Evolutionary conservation across 176 grass and related monocot species (phyloP), one percentile per base, ranked within the genome.

Genomic region (Tillandsia leiboldiana): DNA sequence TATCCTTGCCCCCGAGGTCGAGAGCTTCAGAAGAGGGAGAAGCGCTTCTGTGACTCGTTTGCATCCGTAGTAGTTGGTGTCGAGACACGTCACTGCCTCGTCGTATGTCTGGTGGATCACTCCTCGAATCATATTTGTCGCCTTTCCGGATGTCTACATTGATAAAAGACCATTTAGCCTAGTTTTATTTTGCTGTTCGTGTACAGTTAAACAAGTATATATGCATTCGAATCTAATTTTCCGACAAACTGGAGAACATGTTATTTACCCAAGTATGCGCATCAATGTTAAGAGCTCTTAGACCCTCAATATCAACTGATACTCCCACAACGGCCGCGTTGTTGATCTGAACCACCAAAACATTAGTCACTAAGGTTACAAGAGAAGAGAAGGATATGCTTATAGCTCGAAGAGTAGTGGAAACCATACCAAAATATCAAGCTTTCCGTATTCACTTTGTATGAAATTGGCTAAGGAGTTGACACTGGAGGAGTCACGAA

Each of bases 1-100:
- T 26, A 91, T 91, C 52, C 80, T 83, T 23, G 84, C 87, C 26
- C 82, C 91, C 2, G 68, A 82, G 8, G 73, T 75, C 13, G 91
- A 91, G 24, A 74, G 71, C 71, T 81, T 79, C 66, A 91, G 63
- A 26, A 96, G 79, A 58, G 91, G 87, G 20, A 88, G 82, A 23
- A 96, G 87, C 15, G 80, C 76, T 76, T 85, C 84, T 17, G 87
- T 96, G 11, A 85, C 74, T 80, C 87, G 29, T 82, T 87, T 89
- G 67, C 12, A 75, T 78, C 84, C 85, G 52, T 86, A 72, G 70
- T 81, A 82, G 71, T 89, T 94, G 65, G 75, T 83, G 48, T 86
- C 61, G 7, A 86, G 51, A 72, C 83, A 80, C 23, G 73, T 78
- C 17, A 79, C 12, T 26, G 87, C 77, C 59, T 70, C 84, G 0